Evolutionary conservation across 2,329 filamentous ascomycete species (phyloP).

Genomic region (Graphiopsis chlorocephala): DNA sequence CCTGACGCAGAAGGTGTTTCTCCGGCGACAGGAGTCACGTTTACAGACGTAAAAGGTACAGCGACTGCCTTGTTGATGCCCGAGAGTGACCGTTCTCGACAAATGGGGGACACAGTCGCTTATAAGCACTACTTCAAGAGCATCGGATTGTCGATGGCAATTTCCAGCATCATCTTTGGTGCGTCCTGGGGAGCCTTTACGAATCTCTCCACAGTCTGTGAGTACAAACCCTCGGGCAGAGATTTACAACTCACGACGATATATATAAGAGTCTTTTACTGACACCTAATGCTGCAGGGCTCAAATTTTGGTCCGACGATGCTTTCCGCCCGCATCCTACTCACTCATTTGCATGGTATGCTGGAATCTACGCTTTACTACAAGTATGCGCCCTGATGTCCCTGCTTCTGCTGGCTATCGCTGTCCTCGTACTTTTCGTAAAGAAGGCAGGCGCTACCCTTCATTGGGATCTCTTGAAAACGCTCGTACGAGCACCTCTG

Average conservation of each 20-base stretch:
- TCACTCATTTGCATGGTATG: neutral
- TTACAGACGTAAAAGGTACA: neutral
- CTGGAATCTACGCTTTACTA: neutral
- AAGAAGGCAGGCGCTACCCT: neutral
- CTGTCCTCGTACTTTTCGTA: neutral
- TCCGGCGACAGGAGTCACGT: neutral
- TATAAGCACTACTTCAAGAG: neutral
- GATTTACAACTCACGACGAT: neutral
- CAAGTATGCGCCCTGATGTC: neutral
- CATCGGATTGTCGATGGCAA: neutral
- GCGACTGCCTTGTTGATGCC: neutral
- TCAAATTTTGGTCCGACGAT: neutral
- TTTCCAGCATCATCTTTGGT: neutral
- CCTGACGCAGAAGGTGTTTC: neutral
- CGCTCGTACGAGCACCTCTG: neutral
- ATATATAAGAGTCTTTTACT: neutral
- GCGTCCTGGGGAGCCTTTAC: neutral
- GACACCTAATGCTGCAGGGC: neutral
- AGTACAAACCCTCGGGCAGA: neutral
- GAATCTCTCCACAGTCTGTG: neutral
- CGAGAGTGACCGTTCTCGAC: neutral
- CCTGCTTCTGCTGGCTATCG: neutral
- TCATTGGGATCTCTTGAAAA: neutral
- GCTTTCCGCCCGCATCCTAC: neutral
- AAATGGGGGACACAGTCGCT: neutral